phyloP scores from a whole-genome alignment of 139 green algal genomes.

The Trebouxia sp. region DNA sequence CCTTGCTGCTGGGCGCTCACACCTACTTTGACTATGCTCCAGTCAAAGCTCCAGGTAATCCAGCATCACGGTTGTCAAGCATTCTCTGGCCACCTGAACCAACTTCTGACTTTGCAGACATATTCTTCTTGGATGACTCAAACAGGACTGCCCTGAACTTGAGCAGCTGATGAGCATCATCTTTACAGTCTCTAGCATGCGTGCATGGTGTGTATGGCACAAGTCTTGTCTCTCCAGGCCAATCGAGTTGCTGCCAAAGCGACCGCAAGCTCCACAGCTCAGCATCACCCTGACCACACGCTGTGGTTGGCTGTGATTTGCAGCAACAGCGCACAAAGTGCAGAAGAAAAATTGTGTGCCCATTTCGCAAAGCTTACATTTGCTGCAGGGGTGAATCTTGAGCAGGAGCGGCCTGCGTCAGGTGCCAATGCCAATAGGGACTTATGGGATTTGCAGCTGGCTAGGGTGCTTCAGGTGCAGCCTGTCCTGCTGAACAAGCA shows the following conservation, averaged over 20 bases:
- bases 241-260: too few relatives aligned
- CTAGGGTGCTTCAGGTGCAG: conserved; percentile 25
- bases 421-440: neutral
- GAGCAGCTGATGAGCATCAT: too few relatives aligned
- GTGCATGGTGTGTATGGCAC: too few relatives aligned
- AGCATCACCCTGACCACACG: too few relatives aligned
- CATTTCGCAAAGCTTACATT: neutral
- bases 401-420: neutral
- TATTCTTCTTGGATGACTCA: too few relatives aligned
- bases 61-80: neutral
- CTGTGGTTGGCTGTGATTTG: too few relatives aligned
- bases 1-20: conserved; percentile 40
- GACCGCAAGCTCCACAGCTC: too few relatives aligned
- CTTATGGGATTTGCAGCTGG: conserved; percentile 14
- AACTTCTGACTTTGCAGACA: neutral
- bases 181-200: too few relatives aligned
- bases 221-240: too few relatives aligned
- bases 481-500: conserved; percentile 79
- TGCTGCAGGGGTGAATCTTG: neutral
- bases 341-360: neutral
- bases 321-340: too few relatives aligned
- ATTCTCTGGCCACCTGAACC: neutral
- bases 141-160: too few relatives aligned
- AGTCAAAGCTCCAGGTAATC: conserved; percentile 46
- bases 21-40: conserved; percentile 47